These are phyloP conservation scores for Trichosporon ovoides DNA, from an alignment of 1,284 basidiomycete species.

Conservation along the genomic window DNA sequence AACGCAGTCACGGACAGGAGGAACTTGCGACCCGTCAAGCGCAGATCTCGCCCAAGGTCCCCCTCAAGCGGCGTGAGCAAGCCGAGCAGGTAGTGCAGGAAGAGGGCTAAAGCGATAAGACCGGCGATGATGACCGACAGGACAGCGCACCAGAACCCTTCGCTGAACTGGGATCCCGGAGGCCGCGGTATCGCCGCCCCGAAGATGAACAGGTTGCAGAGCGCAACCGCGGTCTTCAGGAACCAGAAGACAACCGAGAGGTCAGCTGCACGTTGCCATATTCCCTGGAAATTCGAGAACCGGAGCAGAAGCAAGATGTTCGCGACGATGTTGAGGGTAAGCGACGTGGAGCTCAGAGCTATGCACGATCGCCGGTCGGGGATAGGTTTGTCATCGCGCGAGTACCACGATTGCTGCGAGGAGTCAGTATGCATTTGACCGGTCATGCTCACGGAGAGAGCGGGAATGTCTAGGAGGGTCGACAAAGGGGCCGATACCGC, in stretches of 20 bases:
- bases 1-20: slow-evolving; percentile 49
- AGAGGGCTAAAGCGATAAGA: slow-evolving; percentile 42
- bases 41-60: slow-evolving; percentile 31
- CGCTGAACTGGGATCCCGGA: slow-evolving; percentile 39
- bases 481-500: slow-evolving; percentile 49
- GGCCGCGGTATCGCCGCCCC: slow-evolving; percentile 23
- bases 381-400: slow-evolving; percentile 26
- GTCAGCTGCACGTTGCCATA: slow-evolving; percentile 14
- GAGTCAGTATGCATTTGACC: not conserved
- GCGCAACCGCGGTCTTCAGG: slow-evolving; percentile 46
- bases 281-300: slow-evolving; percentile 41
- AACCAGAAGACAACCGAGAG: slow-evolving; percentile 50
- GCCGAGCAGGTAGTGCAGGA: slow-evolving; percentile 46
- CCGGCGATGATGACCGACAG: slow-evolving; percentile 45
- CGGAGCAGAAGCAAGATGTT: slow-evolving; percentile 49
- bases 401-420: slow-evolving; percentile 44
- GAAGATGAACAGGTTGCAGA: slow-evolving; percentile 48
- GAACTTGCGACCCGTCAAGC: slow-evolving; percentile 46
- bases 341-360: slow-evolving; percentile 46
- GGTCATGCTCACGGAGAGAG: slow-evolving; percentile 39
- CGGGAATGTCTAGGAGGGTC: slow-evolving; percentile 51
- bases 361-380: slow-evolving; percentile 43
- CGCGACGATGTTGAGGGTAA: slow-evolving; percentile 49
- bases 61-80: slow-evolving; percentile 20
- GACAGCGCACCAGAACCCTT: slow-evolving; percentile 52